A percentile compares a stretch with the other conserved stretches of the same genome.
Conservation (phyloP, 2,329 filamentous ascomycete species). For the Diaporthe australafricana region DNA sequence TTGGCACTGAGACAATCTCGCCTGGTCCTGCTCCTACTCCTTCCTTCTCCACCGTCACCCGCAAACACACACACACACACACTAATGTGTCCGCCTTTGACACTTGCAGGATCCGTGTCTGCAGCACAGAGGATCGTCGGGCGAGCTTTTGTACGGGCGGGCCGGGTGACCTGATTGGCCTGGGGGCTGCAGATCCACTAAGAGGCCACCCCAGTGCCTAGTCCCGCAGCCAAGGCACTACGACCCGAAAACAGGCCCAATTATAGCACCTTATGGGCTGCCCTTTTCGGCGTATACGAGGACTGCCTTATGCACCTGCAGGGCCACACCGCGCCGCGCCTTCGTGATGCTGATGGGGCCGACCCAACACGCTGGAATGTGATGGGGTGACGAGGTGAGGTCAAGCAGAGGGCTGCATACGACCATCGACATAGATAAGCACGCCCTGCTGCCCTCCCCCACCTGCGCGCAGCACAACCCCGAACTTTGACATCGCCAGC, state of each 20-base stretch:
- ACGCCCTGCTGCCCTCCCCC: neutral
- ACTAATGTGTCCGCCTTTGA: neutral
- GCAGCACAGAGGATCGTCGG: conserved; percentile 14
- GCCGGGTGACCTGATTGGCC: conserved; percentile 9
- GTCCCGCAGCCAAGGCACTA: conserved; percentile 17
- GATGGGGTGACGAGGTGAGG: neutral
- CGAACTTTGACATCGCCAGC: no score
- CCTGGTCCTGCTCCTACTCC: neutral
- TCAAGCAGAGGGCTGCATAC: neutral
- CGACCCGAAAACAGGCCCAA: conserved; percentile 13
- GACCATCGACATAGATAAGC: conserved; percentile 23
- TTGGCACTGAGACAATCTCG: neutral
- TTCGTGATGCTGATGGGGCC: neutral
- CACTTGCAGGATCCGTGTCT: conserved; percentile 31
- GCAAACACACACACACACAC: no score
- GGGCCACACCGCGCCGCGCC: conserved; percentile 10
- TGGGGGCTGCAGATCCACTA: conserved; percentile 3
- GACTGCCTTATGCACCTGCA: conserved; percentile 26
- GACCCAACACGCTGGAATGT: neutral
- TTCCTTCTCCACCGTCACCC: neutral
- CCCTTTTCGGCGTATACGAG: conserved; percentile 27
- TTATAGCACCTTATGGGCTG: conserved; percentile 15
- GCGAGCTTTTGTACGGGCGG: conserved; percentile 2
- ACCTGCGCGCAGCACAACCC: neutral
- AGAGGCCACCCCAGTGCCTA: neutral